A percentile compares a stretch with the other conserved stretches of the same genome.
Conservation (phyloP, 352 stramenopile genomes). For the Phytophthora ohioensis region DNA sequence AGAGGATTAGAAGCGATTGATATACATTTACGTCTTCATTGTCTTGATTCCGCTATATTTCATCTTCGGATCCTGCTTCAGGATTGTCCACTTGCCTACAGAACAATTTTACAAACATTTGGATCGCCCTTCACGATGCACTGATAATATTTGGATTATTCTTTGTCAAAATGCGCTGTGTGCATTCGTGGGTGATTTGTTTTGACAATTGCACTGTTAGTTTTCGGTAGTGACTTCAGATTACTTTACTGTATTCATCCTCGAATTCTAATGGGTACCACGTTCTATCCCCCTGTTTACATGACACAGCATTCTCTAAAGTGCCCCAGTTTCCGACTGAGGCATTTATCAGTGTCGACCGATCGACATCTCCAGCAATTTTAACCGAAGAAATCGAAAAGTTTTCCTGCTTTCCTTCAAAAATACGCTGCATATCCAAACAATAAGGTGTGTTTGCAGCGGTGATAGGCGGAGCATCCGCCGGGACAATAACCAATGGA, state of each 20-base stretch:
- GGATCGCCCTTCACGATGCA: slow-evolving; percentile 6
- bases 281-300: not conserved
- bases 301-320: slow-evolving; percentile 4
- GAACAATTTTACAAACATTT: slow-evolving; percentile 3
- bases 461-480: slow-evolving; percentile 15
- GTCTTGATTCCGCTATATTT: slow-evolving; percentile 19
- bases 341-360: slow-evolving; percentile 8
- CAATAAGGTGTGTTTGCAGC: slow-evolving; percentile 39
- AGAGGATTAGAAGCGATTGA: not conserved
- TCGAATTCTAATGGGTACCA: slow-evolving; percentile 28
- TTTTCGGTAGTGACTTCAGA: not conserved
- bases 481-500: not conserved
- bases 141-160: not conserved
- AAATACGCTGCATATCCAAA: slow-evolving; percentile 19
- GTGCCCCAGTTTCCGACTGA: slow-evolving; percentile 6
- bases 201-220: too few relatives aligned
- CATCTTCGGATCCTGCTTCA: slow-evolving; percentile 21
- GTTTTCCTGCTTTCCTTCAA: slow-evolving; percentile 3
- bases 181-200: too few relatives aligned
- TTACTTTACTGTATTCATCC: slow-evolving; percentile 20
- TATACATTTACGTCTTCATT: not conserved
- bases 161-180: too few relatives aligned
- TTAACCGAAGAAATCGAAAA: slow-evolving; percentile 11
- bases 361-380: not conserved
- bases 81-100: slow-evolving; percentile 5